Evolutionary conservation across 805 yeast species (phyloP), one percentile per base, ranked within the genome.

Genomic region (Jamesozyma jinghongensis): DNA sequence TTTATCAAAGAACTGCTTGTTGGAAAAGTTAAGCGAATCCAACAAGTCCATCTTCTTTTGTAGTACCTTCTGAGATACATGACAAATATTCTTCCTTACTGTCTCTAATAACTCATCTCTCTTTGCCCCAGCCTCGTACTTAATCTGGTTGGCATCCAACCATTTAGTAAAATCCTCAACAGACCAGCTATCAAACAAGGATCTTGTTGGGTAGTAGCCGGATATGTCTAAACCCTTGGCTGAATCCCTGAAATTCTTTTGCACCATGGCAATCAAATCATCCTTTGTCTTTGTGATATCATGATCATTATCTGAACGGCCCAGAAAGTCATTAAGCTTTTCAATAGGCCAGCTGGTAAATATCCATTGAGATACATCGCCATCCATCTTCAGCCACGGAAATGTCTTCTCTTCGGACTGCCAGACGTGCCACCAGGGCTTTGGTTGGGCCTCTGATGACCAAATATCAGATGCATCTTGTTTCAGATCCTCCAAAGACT

Each of bases 341-440:
- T 68, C 68, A 7, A 58, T 53, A 18, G 70, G 61, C 85, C 85
- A 79, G 13, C 75, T 65, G 18, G 62, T 63, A 44, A 74, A 73
- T n/a, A 73, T 44, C 79, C 79, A 74, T 19, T 65, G 66, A 19
- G 57, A 48, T 7, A 56, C 49, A 4, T 32, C 19, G 73, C 20
- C 28, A 14, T 28, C 27, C 3, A 11, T 4, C n/a, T 27, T 11
- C 3, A 36, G 14, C 46, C 46, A 40, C 3, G 43, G 43, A 19
- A 37, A 34, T 4, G 32, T 13, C 7, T 36, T 37, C 10, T 45
- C 41, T 25, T 43, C 40, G 13, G 46, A 28, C 5, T 50, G 43
- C 62, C 62, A 57, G 22, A 55, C 42, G 43, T 56, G 51, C 59
- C 62, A 57, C 60, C 60, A 57, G 3, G 60, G 59, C 32, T 46